Evolutionary conservation across 2,329 filamentous ascomycete species (phyloP).

Genomic region (Penicillium griseofulvum): DNA sequence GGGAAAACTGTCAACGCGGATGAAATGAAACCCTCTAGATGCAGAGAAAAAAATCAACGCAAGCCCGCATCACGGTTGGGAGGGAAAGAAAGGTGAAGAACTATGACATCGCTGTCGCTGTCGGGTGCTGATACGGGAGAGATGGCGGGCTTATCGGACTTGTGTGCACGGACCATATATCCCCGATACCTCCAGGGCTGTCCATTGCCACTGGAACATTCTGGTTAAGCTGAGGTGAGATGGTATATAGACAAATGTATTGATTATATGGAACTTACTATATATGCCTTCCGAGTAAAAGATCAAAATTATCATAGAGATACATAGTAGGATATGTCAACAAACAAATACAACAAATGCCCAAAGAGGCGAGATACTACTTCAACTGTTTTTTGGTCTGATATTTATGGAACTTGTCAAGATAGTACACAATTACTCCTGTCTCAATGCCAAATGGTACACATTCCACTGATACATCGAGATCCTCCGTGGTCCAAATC

Average conservation of each 20-base stretch:
- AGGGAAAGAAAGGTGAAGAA: slow-evolving; percentile 16
- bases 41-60: slow-evolving; percentile 13
- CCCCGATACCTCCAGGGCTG: not conserved
- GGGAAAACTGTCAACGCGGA: not conserved
- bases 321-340: no score
- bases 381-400: not conserved
- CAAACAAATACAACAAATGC: not conserved
- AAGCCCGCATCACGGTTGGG: slow-evolving; percentile 20
- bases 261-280: not conserved
- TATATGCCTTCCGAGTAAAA: no score
- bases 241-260: not conserved
- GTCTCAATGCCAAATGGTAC: not conserved
- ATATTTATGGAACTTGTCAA: not conserved
- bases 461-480: not conserved
- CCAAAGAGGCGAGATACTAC: not conserved
- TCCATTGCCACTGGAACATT: slow-evolving; percentile 12
- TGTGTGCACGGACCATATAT: slow-evolving; percentile 18
- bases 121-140: slow-evolving; percentile 16
- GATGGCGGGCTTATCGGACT: slow-evolving; percentile 22
- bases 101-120: slow-evolving; percentile 26
- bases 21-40: slow-evolving; percentile 7
- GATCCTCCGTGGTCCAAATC: not conserved
- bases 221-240: not conserved
- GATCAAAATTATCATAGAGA: not conserved
- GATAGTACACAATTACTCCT: not conserved